Base-by-base conservation (phyloP, 495 filamentous ascomycete species). In the Glonium stellatum region DNA sequence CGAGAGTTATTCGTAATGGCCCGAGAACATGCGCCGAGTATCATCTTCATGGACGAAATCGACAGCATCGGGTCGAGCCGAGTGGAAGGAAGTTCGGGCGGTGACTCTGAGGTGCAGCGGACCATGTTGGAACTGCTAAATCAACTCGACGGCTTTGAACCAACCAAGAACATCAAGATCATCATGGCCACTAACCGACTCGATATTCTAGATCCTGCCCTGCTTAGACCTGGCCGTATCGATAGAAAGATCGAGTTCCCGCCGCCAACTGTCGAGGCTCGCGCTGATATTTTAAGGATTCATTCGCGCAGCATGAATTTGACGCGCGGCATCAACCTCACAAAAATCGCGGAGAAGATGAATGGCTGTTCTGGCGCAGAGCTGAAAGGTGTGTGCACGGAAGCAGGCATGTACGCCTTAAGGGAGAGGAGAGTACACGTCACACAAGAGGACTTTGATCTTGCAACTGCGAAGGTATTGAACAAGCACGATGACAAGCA, bases 21-120 rank as follows among this genome's bases (percentile, higher is more conserved):
- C 18, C 82, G 93, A 70, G 93, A 99, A 74, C 95, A 99, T 69
- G 95, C 93, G 0, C 93, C 93, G n/a, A 95, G 89, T 69, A 99
- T 99, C 72, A 99, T 99, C 75, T 99, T 99, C 79, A 99, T 99
- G 92, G 93, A 99, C 76, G 93, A 99, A 73, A 97, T 99, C 76
- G 93, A 99, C 75, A 95, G 89, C 60, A 99, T 99, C 76, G 93
- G 95, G 35, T 96, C 90, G 6, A 95, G 90, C 50, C 88, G 93
- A 66, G 95, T 99, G 61, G 93, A 99, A 65, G 92, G 91, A 1
- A 92, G 87, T 52, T 92, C 89, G 13, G 91, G 90, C 41, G 93
- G 95, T 68, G 93, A 99, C 70, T 96, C 91, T n/a, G 93, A 99
- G 75, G 93, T 99, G 58, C 93, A 99, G 74, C 87, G 93, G 57